Evolutionary conservation across 2,329 filamentous ascomycete genomes (phyloP).

Genomic region (Shiraia sp.): DNA sequence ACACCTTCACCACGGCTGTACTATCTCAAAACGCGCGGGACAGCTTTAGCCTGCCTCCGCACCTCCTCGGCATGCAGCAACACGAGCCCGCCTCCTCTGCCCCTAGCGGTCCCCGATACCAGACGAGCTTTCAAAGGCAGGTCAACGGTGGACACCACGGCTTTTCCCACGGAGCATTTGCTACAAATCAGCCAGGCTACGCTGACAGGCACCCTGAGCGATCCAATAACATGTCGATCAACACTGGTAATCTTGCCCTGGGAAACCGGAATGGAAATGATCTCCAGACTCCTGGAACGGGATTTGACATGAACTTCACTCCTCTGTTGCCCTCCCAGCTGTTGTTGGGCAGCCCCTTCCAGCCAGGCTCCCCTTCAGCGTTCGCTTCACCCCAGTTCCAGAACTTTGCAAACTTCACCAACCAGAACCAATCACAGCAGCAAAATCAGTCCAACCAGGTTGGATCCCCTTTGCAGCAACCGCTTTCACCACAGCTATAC

Average conservation of each 20-base stretch:
- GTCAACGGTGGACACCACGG: constrained; percentile 71
- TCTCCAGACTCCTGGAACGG: constrained; percentile 83
- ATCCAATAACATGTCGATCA: constrained; percentile 87
- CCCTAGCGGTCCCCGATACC: constrained; percentile 58
- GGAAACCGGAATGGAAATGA: constrained; percentile 66
- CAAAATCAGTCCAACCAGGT: constrained; percentile 66
- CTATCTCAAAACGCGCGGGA: constrained; percentile 78
- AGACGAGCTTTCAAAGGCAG: constrained; percentile 76
- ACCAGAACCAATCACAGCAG: constrained; percentile 61
- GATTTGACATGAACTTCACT: constrained; percentile 98
- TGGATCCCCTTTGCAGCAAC: constrained; percentile 70
- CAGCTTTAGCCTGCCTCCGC: constrained; percentile 80
- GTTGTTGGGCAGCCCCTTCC: constrained; percentile 93
- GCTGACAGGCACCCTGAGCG: constrained; percentile 84
- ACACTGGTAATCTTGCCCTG: constrained; percentile 71
- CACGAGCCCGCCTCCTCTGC: constrained; percentile 68
- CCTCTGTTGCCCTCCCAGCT: constrained; percentile 92
- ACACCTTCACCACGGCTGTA: constrained; percentile 76
- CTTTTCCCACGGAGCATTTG: constrained; percentile 91
- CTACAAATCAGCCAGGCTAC: constrained; percentile 80
- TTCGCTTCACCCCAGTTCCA: constrained; percentile 93
- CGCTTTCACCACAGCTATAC: constrained; percentile 80
- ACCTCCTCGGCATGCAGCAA: constrained; percentile 90
- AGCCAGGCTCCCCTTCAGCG: constrained; percentile 86
- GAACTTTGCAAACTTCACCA: constrained; percentile 70